A percentile compares a stretch with the other conserved stretches of the same genome.
Conservation (phyloP, 257 asterid genomes). For the Jasminum sambac region DNA sequence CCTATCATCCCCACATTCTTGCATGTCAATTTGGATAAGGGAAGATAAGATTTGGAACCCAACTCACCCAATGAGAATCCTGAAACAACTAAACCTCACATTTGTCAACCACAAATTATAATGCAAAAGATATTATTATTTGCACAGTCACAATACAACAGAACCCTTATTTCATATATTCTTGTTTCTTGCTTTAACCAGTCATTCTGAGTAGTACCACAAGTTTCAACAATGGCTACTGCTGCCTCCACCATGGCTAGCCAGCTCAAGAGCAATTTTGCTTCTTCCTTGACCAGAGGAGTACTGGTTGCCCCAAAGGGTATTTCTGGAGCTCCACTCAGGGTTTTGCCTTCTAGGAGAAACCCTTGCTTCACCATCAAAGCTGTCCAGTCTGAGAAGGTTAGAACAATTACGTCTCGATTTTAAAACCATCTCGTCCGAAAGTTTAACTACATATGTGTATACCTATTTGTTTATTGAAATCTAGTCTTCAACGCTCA, state of each 20-base stretch:
- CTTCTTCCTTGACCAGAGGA: conserved; percentile 54
- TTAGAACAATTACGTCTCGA: conserved; percentile 10
- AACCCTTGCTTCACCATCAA: conserved; percentile 62
- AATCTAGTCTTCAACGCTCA: background rate
- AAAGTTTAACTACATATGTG: background rate
- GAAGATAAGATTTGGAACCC: conserved; percentile 42
- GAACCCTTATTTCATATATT: conserved; percentile 20
- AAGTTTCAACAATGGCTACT: conserved; percentile 54
- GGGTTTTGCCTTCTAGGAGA: conserved; percentile 56
- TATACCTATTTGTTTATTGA: background rate
- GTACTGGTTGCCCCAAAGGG: conserved; percentile 64
- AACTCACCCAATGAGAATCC: conserved; percentile 44
- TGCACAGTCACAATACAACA: conserved; percentile 24
- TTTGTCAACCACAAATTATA: conserved; percentile 54
- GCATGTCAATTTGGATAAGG: conserved; percentile 49
- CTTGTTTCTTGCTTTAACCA: conserved; percentile 8
- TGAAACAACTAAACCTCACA: conserved; percentile 17
- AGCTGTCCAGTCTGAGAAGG: conserved; percentile 87
- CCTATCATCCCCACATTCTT: conserved; percentile 12
- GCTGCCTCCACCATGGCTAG: conserved; percentile 81
- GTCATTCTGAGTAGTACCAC: background rate
- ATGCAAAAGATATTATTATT: conserved; percentile 39
- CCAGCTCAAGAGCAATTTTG: conserved; percentile 64
- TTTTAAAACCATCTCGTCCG: background rate
- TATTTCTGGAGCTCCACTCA: conserved; percentile 72